Percentiles rank a stretch among this genome's conserved stretches.
phyloP scores from a whole-genome alignment of 495 filamentous ascomycete species.

The Penicillium verhagenii region DNA sequence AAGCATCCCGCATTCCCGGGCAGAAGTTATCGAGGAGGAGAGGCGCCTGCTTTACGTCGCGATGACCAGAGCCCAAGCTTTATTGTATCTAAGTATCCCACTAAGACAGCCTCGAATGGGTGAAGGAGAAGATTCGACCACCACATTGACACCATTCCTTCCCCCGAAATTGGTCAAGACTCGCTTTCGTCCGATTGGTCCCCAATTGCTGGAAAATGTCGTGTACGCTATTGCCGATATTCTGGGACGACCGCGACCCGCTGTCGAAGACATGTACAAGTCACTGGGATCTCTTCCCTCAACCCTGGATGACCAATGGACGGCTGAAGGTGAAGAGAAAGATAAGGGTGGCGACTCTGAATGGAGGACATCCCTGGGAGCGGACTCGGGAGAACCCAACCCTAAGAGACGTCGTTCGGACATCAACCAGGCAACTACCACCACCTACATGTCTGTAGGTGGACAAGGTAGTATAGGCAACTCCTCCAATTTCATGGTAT shows the following conservation, averaged over 20 bases:
- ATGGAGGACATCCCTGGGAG: constrained; percentile 31
- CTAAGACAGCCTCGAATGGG: constrained; percentile 56
- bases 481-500: constrained; percentile 31
- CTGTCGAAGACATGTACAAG: constrained; percentile 45
- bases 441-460: constrained; percentile 23
- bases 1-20: constrained; percentile 89
- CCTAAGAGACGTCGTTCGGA: constrained; percentile 39
- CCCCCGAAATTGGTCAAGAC: constrained; percentile 43
- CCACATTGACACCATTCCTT: constrained; percentile 64
- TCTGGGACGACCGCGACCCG: constrained; percentile 56
- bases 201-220: constrained; percentile 51
- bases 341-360: constrained; percentile 31
- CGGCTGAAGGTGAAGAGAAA: constrained; percentile 55
- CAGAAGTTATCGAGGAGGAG: constrained; percentile 90
- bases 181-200: constrained; percentile 57
- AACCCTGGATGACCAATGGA: constrained; percentile 62
- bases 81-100: constrained; percentile 91
- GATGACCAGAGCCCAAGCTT: constrained; percentile 90
- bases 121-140: constrained; percentile 49
- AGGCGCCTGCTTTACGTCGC: constrained; percentile 90
- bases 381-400: constrained; percentile 21
- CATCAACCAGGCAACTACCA: constrained; percentile 22
- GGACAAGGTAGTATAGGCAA: constrained; percentile 30
- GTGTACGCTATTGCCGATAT: constrained; percentile 63
- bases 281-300: constrained; percentile 45